Base-by-base conservation (phyloP, 2,329 filamentous ascomycete species). In the Thielaviopsis populi region DNA sequence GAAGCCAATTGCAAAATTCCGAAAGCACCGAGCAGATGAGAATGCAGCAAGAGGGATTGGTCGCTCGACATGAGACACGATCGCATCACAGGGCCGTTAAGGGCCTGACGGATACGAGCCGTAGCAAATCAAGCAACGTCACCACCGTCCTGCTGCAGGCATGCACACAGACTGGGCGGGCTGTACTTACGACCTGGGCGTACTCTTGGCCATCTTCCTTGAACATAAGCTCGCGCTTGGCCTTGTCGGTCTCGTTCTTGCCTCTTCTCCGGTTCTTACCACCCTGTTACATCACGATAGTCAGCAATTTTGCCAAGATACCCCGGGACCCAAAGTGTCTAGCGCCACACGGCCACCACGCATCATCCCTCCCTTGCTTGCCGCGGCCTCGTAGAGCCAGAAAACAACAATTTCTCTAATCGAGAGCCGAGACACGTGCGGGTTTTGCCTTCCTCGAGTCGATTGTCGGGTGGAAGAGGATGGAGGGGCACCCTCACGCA, bases 221-320 rank as follows among this genome's bases (percentile, higher is more conserved):
- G 86, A 97, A 97, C 73, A 90, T 92, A 72, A 97, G 83, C 77
- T 97, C 92, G 77, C 92, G 91, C 83, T 96, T 96, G 80, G 96
- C 91, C 75, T 96, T 95, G 81, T 97, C 94, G 79, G 94, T 95
- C 80, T 95, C 90, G 83, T 95, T 95, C 87, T 96, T 97, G 79
- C 92, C 92, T 80, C 94, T 85, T 84, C 92, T 88, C 78, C 92
- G 83, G 80, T 97, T 97, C 84, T 97, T 97, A 80, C 92, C 92
- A 77, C 92, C 92, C 90, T 94, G 71, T 83, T 71, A 63, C 24
- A 13, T 37, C n/a, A 62, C 30, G 27, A 42, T 41, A 59, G 50
- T 15, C 27, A 50, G 62, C 24, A 48, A 6, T 53, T 22, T 19
- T 40, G 48, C 19, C 22, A n/a, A 50, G 50, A 50, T 30, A 10